phyloP scores from a whole-genome alignment of 1,139 yeast genomes.

The Schwanniomyces etchellsii region DNA sequence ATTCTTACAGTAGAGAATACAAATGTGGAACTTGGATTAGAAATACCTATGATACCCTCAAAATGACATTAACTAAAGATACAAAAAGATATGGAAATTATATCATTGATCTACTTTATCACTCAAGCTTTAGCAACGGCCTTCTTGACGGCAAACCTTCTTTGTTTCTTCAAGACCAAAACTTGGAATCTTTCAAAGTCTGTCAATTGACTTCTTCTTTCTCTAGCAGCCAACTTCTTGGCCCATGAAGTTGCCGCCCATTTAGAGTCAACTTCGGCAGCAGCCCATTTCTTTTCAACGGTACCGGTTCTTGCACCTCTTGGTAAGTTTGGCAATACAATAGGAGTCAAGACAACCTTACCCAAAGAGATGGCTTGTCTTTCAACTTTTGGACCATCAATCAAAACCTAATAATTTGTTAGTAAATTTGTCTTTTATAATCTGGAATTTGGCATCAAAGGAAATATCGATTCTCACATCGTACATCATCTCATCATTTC shows the following conservation, averaged over 20 bases:
- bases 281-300: constrained; percentile 90
- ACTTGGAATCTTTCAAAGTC: constrained; percentile 99
- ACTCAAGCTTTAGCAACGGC: constrained; percentile 75
- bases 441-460: no score
- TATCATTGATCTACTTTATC: constrained; percentile 12
- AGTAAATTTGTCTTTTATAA: constrained; percentile 13
- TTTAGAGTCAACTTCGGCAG: constrained; percentile 81
- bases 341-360: constrained; percentile 88
- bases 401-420: constrained; percentile 55
- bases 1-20: constrained; percentile 7
- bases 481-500: no score
- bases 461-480: no score
- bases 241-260: constrained; percentile 97
- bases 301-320: constrained; percentile 89
- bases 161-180: constrained; percentile 93
- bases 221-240: constrained; percentile 92
- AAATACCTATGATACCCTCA: constrained; percentile 28
- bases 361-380: constrained; percentile 90
- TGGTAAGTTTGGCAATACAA: constrained; percentile 79
- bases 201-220: constrained; percentile 85
- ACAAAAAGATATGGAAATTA: constrained; percentile 19
- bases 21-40: constrained; percentile 12
- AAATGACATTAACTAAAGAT: constrained; percentile 24
- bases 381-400: constrained; percentile 95
- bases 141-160: constrained; percentile 89